Percentiles rank a stretch among this genome's conserved stretches.
These are phyloP conservation scores for Oehlia diaphana DNA, from an alignment of 192 early-diverging fungal genomes.

Conservation along the genomic window DNA sequence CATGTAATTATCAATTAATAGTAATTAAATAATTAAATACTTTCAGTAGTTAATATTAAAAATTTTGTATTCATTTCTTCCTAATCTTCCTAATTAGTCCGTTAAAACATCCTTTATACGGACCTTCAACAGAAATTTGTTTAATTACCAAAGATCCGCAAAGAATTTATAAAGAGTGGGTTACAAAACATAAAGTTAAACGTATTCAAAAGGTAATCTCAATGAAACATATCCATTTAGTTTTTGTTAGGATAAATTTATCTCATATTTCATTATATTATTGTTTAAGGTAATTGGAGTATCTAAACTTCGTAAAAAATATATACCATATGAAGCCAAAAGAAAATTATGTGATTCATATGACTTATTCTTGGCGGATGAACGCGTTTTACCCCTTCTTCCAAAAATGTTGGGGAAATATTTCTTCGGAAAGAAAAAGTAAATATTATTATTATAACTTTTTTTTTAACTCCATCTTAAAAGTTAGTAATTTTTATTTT, in stretches of 20 bases:
- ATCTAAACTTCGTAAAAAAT: constrained; percentile 76
- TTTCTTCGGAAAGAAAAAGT: constrained; percentile 86
- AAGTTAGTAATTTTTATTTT: not conserved
- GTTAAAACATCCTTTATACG: constrained; percentile 66
- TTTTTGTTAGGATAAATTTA: not conserved
- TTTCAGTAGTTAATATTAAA: not conserved
- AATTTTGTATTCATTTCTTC: not conserved
- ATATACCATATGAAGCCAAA: constrained; percentile 78
- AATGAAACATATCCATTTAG: not conserved
- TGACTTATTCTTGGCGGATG: constrained; percentile 89
- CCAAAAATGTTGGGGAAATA: constrained; percentile 79
- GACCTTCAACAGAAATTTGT: constrained; percentile 73
- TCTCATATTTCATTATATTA: not conserved
- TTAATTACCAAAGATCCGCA: constrained; percentile 88
- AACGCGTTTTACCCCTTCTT: constrained; percentile 71
- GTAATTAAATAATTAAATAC: not conserved
- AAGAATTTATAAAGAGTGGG: constrained; percentile 70
- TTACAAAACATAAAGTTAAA: constrained; percentile 63
- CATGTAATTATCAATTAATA: not conserved
- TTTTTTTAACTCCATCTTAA: no score
- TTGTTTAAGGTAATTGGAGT: constrained; percentile 70
- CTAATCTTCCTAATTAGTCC: constrained; percentile 43
- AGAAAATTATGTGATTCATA: constrained; percentile 72
- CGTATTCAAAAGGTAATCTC: constrained; percentile 58
- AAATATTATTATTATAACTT: constrained; percentile 34